Evolutionary conservation across 2,329 filamentous ascomycete species (phyloP).

Genomic region (Raffaelea deltoideospora): DNA sequence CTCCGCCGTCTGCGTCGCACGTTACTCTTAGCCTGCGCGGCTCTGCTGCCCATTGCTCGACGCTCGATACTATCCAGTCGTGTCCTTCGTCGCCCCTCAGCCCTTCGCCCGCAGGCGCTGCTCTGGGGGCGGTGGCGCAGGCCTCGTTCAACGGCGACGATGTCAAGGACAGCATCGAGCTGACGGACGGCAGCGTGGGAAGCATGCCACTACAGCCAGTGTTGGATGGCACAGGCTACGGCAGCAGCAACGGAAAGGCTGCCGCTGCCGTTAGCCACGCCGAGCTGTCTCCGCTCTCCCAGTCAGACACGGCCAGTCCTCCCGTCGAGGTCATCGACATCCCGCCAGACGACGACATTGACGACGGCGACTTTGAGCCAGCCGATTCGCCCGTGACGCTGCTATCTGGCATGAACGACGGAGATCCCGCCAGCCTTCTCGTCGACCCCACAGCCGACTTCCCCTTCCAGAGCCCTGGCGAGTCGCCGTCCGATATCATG

Average conservation of each 20-base stretch:
- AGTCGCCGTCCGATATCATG: constrained; percentile 15
- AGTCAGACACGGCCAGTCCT: constrained; percentile 26
- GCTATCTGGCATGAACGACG: constrained; percentile 6
- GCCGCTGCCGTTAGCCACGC: background rate
- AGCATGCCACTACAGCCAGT: background rate
- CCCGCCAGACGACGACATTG: constrained; percentile 19
- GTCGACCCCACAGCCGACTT: constrained; percentile 30
- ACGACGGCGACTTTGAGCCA: constrained; percentile 12
- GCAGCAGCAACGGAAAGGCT: background rate
- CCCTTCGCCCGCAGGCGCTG: constrained; percentile 1
- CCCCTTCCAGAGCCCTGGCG: constrained; percentile 22
- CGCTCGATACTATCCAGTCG: constrained; percentile 24
- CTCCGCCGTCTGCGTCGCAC: constrained; percentile 4
- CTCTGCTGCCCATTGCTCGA: constrained; percentile 18
- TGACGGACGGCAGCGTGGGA: background rate
- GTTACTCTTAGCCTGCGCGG: constrained; percentile 47
- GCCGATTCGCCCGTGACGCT: constrained; percentile 11
- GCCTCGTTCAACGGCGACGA: constrained; percentile 1
- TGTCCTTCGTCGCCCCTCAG: constrained; percentile 24
- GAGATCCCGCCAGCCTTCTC: constrained; percentile 9
- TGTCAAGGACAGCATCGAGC: constrained; percentile 25
- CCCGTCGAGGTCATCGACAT: constrained; percentile 27
- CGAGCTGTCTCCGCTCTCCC: constrained; percentile 16
- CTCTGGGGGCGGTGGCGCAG: no score
- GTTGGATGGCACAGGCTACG: background rate